Base-by-base conservation (phyloP, 768 basidiomycete species). In the Punctularia strigosozonata region DNA sequence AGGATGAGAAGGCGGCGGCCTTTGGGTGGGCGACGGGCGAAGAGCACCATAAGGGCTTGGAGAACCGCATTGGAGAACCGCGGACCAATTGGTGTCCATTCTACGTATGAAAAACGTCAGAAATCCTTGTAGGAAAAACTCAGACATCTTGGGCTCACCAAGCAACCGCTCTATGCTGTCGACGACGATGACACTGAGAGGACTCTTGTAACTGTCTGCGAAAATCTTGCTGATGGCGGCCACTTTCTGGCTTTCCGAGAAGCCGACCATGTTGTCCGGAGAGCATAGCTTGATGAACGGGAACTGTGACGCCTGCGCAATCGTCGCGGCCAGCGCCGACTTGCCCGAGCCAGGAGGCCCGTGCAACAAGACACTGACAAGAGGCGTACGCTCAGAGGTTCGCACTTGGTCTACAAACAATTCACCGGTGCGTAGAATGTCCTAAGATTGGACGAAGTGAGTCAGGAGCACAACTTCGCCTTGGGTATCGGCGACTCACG, bases 271-370 rank as follows among this genome's bases (percentile, higher is more conserved):
- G 49, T 71, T 80, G 52, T 97, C 95, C 0, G 95, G 89, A 2
- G 91, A 87, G 42, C 98, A 77, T 26, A 99, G 71, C 58, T 99
- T 98, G 66, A 99, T 94, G 66, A 99, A 99, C 0, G 95, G 95
- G 60, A 80, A 99, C 46, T 81, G 68, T n/a, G 94, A 97, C 19
- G 75, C 73, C 61, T 88, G 80, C 2, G 94, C 95, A 40, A 98
- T 94, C 4, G 86, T 84, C 5, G 90, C 94, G 2, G 85, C 94
- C 32, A 98, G 62, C 0, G 94, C 94, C 0, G 94, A 92, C 64
- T 98, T 98, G 14, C 95, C 95, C 6, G 89, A 76, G 3, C 88
- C 87, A 15, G 92, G 73, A 1, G 85, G 80, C 4, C 94, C 95
- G 49, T 92, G 84, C 32, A 98, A 65, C 10, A 98, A 69, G 5